Base-by-base conservation (phyloP, 129 eudicot species). In the Escallonia herrerae region DNA sequence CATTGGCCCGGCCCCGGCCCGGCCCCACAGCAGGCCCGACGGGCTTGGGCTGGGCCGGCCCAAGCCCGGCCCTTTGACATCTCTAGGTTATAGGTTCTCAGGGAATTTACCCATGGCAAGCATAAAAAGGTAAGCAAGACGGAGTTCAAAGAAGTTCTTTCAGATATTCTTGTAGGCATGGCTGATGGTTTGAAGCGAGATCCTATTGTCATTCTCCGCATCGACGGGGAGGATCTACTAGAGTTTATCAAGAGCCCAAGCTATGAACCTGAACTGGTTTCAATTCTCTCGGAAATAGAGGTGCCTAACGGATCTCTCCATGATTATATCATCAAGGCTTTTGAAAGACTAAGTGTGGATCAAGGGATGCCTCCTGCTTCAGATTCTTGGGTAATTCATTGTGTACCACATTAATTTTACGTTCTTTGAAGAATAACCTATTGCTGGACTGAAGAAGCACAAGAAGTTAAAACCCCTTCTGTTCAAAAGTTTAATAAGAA, bases 311-410 rank as follows among this genome's bases (percentile, higher is more conserved):
- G 80, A 33, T 77, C 87, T 10, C 76, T 86, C 37, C 71, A 60
- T n/a, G 90, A 81, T 54, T 79, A 69, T 74, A 75, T 93, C 49
- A 48, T 78, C 72, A 83, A 83, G 84, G 99, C 91, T 15, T 78
- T 89, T 38, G 86, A 82, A 70, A 89, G 89, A 64, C 96, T 88
- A 60, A 76, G 83, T 0, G 99, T 93, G 60, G 96, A 89, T 62
- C 91, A 89, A 66, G 99, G 99, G 49, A 80, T 93, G 96, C 99
- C 99, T 67, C 99, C 99, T 3, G 86, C 93, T 64, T 81, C 93
- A 11, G 99, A 93, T 69, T 74, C 91, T 38, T 93, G 99, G 99
- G 99, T 93, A 74, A 77, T 15, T 60, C 12, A 12, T 63, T 59
- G 38, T 7, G 65, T 40, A 15, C 6, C 9, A 41, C 9, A 41